Percentiles rank a stretch among this genome's conserved stretches.
phyloP scores from a whole-genome alignment of 2,329 filamentous ascomycete genomes.

The Trichoderma lentiforme region DNA sequence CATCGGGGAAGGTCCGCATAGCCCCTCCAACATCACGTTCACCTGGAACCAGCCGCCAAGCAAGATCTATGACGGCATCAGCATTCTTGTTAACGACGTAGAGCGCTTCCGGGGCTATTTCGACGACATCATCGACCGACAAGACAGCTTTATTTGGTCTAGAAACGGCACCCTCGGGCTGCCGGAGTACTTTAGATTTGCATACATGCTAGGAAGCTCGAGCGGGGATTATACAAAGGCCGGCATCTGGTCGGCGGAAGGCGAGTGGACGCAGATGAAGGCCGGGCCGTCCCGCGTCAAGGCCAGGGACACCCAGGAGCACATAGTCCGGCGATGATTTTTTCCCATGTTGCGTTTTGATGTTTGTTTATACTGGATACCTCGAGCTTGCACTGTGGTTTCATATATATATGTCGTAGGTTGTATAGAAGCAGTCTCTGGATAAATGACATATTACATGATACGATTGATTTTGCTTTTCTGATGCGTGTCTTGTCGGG shows the following conservation, averaged over 20 bases:
- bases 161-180: conserved; percentile 43
- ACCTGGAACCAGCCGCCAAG: conserved; percentile 46
- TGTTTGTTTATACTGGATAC: background rate
- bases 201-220: conserved; percentile 62
- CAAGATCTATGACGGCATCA: conserved; percentile 67
- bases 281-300: conserved; percentile 54
- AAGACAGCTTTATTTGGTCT: conserved; percentile 56
- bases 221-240: conserved; percentile 73
- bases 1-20: conserved; percentile 34
- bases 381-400: background rate
- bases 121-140: conserved; percentile 46
- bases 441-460: background rate
- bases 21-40: conserved; percentile 64
- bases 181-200: conserved; percentile 76
- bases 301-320: conserved; percentile 26
- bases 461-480: background rate
- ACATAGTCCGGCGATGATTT: conserved; percentile 23
- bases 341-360: background rate
- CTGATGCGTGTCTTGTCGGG: background rate
- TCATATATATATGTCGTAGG: background rate
- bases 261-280: conserved; percentile 64
- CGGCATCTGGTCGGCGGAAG: conserved; percentile 63
- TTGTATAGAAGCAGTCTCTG: conserved; percentile 1
- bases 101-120: conserved; percentile 75
- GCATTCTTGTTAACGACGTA: conserved; percentile 80